Base-by-base conservation (phyloP, 2,329 filamentous ascomycete species). In the Pseudogymnoascus sp. region DNA sequence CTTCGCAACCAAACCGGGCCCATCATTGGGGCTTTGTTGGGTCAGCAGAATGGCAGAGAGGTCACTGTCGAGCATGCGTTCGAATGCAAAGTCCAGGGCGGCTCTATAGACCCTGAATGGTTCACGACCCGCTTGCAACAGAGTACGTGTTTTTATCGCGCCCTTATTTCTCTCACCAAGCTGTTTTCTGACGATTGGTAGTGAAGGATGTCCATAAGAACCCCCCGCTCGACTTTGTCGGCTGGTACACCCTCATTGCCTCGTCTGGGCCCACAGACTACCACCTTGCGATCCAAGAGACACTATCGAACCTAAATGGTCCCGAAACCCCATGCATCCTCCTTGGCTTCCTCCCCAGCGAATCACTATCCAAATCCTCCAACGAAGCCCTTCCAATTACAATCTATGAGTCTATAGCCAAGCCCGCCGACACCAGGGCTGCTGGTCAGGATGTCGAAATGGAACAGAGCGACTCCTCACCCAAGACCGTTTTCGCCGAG, bases 11-110 rank as follows among this genome's bases (percentile, higher is more conserved):
- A 92, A 70, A 75, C 80, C 16, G 90, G 90, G 0, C 91, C 92
- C 14, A 83, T 97, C 16, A 84, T 93, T 2, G 95, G 95, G 63
- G 92, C 89, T 61, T 81, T 99, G n/a, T 78, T 99, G 5, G 95
- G 95, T 14, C 90, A 95, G 72, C 93, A 97, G 70, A 90, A 91
- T 79, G 93, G 93, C 18, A 88, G 91, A 63, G 88, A 93, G 71
- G 88, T 97, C 69, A 96, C 91, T 8, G 87, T 97, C 67, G 93
- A 97, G 75, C 88, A 96, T 78, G 92, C 91, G 3, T 97, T 96
- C 72, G 92, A 97, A 72, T 91, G 89, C 74, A 85, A 88, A 65
- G 71, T 76, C 35, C 68, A 71, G 6, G 69, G 73, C 71, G 65
- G 74, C 77, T 16, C 71, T 73, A 58, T 79, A 0, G 80, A 86